A percentile compares a stretch with the other conserved stretches of the same genome.
Evolutionary conservation across 306 rosid genomes (phyloP).

Genomic region (Hippophae tibetana): DNA sequence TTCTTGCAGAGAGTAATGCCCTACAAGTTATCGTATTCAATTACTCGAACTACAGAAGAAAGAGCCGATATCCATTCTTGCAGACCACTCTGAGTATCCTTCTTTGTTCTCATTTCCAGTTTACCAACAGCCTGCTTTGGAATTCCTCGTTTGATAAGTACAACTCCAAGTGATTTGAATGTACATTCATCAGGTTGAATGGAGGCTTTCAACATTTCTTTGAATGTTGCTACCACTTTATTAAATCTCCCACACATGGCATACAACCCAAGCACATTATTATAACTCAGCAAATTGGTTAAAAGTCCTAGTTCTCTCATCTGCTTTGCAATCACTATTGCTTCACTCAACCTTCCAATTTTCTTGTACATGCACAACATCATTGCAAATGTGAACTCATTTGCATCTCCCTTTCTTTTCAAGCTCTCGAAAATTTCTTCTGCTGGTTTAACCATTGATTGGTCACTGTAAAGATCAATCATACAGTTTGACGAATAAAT

Average conservation of each 20-base stretch:
- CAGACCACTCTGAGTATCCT: slow-evolving; percentile 38
- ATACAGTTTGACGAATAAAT: slow-evolving; percentile 74
- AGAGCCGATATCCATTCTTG: slow-evolving; percentile 54
- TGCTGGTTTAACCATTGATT: slow-evolving; percentile 56
- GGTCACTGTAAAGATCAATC: slow-evolving; percentile 71
- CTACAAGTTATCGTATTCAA: slow-evolving; percentile 28
- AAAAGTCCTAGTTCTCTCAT: slow-evolving; percentile 47
- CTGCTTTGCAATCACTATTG: slow-evolving; percentile 43
- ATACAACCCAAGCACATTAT: slow-evolving; percentile 58
- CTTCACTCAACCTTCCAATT: slow-evolving; percentile 59
- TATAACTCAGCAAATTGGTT: slow-evolving; percentile 55
- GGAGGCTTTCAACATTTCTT: slow-evolving; percentile 43
- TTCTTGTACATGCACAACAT: slow-evolving; percentile 80
- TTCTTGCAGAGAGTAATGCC: neutral
- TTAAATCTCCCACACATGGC: slow-evolving; percentile 42
- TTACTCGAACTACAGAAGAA: slow-evolving; percentile 44
- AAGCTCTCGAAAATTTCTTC: slow-evolving; percentile 49
- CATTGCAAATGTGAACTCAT: slow-evolving; percentile 76
- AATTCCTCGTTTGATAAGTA: slow-evolving; percentile 56
- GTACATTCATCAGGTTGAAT: slow-evolving; percentile 61
- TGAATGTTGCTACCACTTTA: slow-evolving; percentile 50
- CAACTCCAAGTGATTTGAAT: slow-evolving; percentile 50
- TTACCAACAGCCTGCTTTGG: slow-evolving; percentile 57
- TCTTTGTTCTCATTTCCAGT: slow-evolving; percentile 48
- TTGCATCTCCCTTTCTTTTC: slow-evolving; percentile 46